phyloP scores from a whole-genome alignment of 345 rosid genomes.

The Triadica sebifera region DNA sequence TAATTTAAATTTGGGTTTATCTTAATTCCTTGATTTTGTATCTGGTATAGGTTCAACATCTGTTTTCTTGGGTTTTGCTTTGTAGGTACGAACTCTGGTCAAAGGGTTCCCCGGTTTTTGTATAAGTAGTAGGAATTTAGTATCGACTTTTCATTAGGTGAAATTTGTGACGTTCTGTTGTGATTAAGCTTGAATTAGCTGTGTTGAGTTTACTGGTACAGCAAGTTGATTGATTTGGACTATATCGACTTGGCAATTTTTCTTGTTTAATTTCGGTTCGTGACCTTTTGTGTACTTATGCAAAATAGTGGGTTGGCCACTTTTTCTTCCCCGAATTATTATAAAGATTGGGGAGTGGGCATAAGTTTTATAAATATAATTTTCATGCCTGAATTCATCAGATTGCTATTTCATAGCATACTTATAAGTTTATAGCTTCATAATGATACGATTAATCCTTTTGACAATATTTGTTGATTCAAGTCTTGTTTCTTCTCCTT shows the following conservation, averaged over 20 bases:
- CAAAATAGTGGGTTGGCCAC: background rate
- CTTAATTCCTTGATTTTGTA: slow-evolving; percentile 10
- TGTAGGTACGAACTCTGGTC: slow-evolving; percentile 8
- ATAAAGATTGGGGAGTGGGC: background rate
- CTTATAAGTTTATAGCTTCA: background rate
- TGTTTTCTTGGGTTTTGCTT: slow-evolving; percentile 9
- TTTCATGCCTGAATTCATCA: background rate
- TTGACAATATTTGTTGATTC: background rate
- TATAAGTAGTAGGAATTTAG: background rate
- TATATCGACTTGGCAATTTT: background rate
- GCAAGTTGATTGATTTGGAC: background rate
- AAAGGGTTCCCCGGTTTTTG: background rate
- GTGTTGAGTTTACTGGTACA: background rate
- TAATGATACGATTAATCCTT: background rate
- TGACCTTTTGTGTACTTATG: background rate
- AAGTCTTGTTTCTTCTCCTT: background rate
- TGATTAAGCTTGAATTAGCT: background rate
- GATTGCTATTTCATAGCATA: background rate
- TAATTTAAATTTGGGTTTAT: slow-evolving; percentile 7
- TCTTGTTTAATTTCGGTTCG: too few relatives aligned
- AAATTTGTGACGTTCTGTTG: slow-evolving; percentile 3
- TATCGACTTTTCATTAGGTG: background rate
- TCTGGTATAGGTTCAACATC: background rate
- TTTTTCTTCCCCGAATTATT: background rate
- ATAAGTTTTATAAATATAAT: background rate